Conservation (phyloP, 192 early-diverging fungal genomes). For the Coemansia erecta region DNA sequence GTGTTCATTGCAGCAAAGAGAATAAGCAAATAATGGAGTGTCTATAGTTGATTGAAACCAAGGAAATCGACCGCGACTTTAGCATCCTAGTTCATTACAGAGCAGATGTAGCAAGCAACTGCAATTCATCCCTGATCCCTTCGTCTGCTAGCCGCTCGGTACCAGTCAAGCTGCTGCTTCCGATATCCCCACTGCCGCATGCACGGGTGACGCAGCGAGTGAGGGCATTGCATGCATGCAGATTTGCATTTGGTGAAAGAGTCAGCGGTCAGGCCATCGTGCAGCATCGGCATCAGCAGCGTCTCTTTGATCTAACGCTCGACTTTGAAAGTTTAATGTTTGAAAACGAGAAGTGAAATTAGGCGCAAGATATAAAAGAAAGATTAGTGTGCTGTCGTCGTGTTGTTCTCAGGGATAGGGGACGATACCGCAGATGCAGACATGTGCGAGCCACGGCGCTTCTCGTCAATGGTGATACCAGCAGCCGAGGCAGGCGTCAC, state of each 20-base stretch:
- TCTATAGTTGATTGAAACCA: background rate
- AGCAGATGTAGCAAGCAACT: no score
- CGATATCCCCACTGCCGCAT: no score
- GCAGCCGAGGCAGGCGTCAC: background rate
- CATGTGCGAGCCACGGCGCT: conserved; percentile 12
- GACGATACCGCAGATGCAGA: conserved; percentile 6
- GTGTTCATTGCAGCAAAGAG: background rate
- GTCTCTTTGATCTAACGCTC: background rate
- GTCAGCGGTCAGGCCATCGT: no score
- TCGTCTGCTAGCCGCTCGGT: no score
- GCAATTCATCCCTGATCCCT: no score
- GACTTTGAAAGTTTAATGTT: background rate
- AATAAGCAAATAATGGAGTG: background rate
- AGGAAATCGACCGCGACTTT: background rate
- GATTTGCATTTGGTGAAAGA: no score
- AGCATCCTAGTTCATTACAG: no score
- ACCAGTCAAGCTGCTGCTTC: no score
- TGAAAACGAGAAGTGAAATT: background rate
- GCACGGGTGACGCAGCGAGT: no score
- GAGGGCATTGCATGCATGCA: no score
- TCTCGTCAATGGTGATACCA: background rate
- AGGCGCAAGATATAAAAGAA: background rate
- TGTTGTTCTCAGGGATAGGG: background rate
- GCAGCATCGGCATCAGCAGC: no score
- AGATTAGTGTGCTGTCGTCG: background rate